Conservation (phyloP, 139 green algal species). For the Micractinium conductrix region DNA sequence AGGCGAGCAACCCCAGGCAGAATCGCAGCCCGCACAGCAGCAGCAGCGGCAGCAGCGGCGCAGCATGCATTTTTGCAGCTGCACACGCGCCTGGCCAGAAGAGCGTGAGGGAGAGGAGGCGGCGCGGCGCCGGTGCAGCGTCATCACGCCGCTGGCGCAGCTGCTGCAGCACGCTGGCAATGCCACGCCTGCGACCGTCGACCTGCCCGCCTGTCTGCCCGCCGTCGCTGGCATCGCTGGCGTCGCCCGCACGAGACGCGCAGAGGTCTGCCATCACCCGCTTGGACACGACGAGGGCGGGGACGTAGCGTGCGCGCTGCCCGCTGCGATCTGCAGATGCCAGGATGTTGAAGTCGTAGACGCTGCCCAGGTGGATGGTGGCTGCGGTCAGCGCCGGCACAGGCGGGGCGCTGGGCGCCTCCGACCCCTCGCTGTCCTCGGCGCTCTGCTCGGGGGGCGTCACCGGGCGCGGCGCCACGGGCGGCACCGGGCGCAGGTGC, state of each 20-base stretch:
- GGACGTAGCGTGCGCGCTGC: constrained; percentile 6
- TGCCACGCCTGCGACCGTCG: background rate
- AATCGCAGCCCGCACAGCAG: no score
- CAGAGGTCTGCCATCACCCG: background rate
- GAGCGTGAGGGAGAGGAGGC: background rate
- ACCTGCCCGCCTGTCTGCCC: background rate
- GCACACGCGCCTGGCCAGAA: background rate
- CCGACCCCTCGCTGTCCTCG: no score
- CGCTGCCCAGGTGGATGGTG: background rate
- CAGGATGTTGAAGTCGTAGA: background rate
- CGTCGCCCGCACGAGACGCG: background rate
- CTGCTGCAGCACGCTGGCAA: background rate
- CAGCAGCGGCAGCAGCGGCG: no score
- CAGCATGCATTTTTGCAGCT: no score
- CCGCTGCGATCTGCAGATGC: background rate
- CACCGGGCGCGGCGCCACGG: background rate
- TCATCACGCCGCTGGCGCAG: background rate
- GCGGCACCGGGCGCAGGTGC: background rate
- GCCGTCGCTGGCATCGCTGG: background rate
- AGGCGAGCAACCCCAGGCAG: no score
- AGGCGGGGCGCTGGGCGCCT: no score
- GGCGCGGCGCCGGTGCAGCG: background rate
- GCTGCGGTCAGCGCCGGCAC: background rate
- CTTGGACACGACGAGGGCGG: constrained; percentile 2
- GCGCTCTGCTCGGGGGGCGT: no score